phyloP scores from a whole-genome alignment of 1,284 basidiomycete genomes.

The Ceratobasidium sp. region DNA sequence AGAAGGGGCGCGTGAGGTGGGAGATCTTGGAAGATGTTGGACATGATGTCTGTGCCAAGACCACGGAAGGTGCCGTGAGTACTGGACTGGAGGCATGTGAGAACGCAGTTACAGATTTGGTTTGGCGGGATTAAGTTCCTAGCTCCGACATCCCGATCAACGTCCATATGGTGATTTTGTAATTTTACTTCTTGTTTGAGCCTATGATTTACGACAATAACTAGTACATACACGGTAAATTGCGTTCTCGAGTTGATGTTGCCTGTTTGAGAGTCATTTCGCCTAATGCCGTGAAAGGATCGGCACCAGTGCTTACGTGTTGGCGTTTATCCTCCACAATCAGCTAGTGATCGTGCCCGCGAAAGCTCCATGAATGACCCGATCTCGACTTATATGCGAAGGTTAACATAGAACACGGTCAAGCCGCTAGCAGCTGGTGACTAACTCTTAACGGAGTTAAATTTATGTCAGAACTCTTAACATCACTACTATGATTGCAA shows the following conservation, averaged over 20 bases:
- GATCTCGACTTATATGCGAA: too few species aligned
- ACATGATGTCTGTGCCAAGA: slow-evolving; percentile 28
- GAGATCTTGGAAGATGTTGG: slow-evolving; percentile 28
- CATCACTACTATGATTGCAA: too few species aligned
- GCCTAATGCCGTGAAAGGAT: too few species aligned
- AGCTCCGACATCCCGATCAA: too few species aligned
- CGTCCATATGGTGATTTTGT: neutral
- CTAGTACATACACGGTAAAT: neutral
- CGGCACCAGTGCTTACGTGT: too few species aligned
- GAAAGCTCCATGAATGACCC: too few species aligned
- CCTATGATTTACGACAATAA: neutral
- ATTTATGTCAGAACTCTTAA: too few species aligned
- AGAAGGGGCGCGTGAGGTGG: slow-evolving; percentile 37
- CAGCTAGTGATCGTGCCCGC: too few species aligned
- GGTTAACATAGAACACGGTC: too few species aligned
- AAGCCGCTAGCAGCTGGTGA: too few species aligned
- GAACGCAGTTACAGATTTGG: slow-evolving; percentile 28
- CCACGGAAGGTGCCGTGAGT: slow-evolving; percentile 21
- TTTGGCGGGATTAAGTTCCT: slow-evolving; percentile 19
- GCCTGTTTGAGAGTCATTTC: too few species aligned
- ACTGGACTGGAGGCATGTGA: slow-evolving; percentile 30
- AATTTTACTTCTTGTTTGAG: neutral
- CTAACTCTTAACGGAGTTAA: neutral
- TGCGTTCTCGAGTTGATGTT: neutral
- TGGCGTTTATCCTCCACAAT: too few species aligned